These are phyloP conservation scores for Apiotrichum akiyoshidainum DNA, from an alignment of 1,284 basidiomycete genomes.

Conservation along the genomic window DNA sequence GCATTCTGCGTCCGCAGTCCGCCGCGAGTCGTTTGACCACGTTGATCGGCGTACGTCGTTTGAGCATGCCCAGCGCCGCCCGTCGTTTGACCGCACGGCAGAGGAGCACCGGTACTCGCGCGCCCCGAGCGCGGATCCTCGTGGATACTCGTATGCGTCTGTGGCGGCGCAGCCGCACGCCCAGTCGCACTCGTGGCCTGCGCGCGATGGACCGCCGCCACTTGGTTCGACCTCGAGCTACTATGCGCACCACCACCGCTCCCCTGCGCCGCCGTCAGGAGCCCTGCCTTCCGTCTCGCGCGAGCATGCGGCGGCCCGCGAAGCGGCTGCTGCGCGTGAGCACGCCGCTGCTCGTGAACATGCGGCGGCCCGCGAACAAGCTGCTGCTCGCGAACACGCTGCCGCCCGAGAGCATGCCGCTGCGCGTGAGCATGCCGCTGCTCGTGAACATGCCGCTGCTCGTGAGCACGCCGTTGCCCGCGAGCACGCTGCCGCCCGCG, in stretches of 20 bases:
- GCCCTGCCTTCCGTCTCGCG: neutral
- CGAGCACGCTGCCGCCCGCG: no score
- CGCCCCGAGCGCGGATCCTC: neutral
- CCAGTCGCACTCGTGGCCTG: neutral
- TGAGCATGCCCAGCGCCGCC: conserved; percentile 5
- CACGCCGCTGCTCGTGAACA: no score
- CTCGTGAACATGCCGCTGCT: no score
- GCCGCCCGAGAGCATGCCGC: no score
- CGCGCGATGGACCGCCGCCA: neutral
- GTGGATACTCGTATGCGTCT: conserved; percentile 15
- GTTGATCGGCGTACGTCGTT: conserved; percentile 9
- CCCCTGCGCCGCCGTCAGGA: neutral
- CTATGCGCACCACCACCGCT: conserved; percentile 8
- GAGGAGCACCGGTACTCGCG: conserved; percentile 6
- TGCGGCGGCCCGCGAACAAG: no score
- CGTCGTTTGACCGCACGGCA: conserved; percentile 3
- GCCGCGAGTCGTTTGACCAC: conserved; percentile 9
- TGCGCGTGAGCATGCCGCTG: no score
- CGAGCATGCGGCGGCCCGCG: no score
- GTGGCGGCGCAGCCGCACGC: conserved; percentile 10
- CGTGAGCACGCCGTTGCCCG: no score
- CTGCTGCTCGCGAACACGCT: no score
- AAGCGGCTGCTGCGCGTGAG: no score
- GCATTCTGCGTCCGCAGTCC: neutral
- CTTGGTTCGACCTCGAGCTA: neutral